Percentiles rank a stretch among this genome's conserved stretches.
phyloP scores from a whole-genome alignment of 805 yeast genomes.

The Kluyveromyces dobzhanskii region DNA sequence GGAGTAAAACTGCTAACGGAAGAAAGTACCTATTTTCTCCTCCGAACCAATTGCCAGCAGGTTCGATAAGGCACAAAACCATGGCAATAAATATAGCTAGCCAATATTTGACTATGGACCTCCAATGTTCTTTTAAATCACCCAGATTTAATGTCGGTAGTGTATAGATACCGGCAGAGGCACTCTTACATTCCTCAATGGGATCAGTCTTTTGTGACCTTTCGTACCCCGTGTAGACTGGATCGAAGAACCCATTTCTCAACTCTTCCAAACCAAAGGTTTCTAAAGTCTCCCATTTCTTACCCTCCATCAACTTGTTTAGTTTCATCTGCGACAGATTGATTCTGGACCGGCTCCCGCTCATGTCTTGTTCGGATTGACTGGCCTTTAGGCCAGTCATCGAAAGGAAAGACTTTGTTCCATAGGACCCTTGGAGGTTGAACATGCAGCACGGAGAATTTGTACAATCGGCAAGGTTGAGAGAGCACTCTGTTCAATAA shows the following conservation, averaged over 20 bases:
- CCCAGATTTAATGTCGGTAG: not conserved
- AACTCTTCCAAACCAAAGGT: constrained; percentile 36
- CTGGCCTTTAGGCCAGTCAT: constrained; percentile 10
- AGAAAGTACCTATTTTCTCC: constrained; percentile 31
- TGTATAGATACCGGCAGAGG: not conserved
- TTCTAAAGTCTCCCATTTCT: constrained; percentile 28
- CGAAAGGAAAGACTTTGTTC: constrained; percentile 16
- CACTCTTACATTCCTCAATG: not conserved
- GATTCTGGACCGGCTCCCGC: constrained; percentile 21
- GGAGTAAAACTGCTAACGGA: constrained; percentile 35
- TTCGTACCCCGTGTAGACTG: constrained; percentile 30
- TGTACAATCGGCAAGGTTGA: no score
- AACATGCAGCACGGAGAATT: constrained; percentile 10
- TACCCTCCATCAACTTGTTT: constrained; percentile 20
- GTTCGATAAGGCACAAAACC: constrained; percentile 32
- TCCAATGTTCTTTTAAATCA: constrained; percentile 11
- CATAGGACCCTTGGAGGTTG: constrained; percentile 19
- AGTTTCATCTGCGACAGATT: constrained; percentile 31
- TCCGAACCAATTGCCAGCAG: constrained; percentile 38
- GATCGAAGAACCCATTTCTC: constrained; percentile 43
- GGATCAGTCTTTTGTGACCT: constrained; percentile 9
- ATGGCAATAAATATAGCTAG: constrained; percentile 35
- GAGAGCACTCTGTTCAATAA: no score
- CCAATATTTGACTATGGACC: constrained; percentile 25
- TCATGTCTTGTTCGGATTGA: not conserved